These are phyloP conservation scores for Colletotrichum lini DNA, from an alignment of 2,329 filamentous ascomycete genomes.

Conservation along the genomic window DNA sequence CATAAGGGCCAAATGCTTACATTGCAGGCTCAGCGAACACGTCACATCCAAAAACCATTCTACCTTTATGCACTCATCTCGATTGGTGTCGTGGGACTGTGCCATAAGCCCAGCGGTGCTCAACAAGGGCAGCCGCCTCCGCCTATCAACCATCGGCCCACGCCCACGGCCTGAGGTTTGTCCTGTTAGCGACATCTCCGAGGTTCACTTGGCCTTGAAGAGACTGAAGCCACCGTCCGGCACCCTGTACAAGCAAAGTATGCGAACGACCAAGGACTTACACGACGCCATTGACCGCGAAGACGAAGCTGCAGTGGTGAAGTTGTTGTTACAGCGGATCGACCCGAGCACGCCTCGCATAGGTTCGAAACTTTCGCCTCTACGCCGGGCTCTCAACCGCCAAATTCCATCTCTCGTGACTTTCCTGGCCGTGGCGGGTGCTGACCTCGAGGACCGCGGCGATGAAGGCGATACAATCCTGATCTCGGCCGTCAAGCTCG, in stretches of 20 bases:
- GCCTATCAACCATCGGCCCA: constrained; percentile 27
- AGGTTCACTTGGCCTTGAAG: constrained; percentile 28
- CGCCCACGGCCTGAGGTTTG: constrained; percentile 23
- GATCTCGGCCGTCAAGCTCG: constrained; percentile 42
- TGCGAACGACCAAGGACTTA: constrained; percentile 42
- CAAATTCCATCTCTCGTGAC: constrained; percentile 43
- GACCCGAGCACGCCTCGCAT: constrained; percentile 43
- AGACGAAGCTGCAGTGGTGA: constrained; percentile 44
- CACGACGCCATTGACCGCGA: constrained; percentile 46
- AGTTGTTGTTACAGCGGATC: constrained; percentile 43
- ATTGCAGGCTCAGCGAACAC: constrained; percentile 31
- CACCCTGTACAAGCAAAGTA: constrained; percentile 35
- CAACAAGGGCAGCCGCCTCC: constrained; percentile 40
- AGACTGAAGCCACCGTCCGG: constrained; percentile 37
- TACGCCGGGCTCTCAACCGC: constrained; percentile 45
- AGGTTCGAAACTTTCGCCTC: constrained; percentile 41
- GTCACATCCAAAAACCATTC: constrained; percentile 39
- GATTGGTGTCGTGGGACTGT: constrained; percentile 33
- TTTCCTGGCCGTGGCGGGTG: constrained; percentile 45
- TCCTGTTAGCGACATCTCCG: constrained; percentile 26
- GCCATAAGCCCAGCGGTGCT: constrained; percentile 40
- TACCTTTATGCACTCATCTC: constrained; percentile 40
- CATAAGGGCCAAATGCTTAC: background rate
- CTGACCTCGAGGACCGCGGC: constrained; percentile 42
- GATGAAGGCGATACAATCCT: constrained; percentile 44